Percentiles rank a stretch among this genome's conserved stretches.
These are phyloP conservation scores for Penicillium rolfsii DNA, from an alignment of 2,329 filamentous ascomycete species.

Conservation along the genomic window DNA sequence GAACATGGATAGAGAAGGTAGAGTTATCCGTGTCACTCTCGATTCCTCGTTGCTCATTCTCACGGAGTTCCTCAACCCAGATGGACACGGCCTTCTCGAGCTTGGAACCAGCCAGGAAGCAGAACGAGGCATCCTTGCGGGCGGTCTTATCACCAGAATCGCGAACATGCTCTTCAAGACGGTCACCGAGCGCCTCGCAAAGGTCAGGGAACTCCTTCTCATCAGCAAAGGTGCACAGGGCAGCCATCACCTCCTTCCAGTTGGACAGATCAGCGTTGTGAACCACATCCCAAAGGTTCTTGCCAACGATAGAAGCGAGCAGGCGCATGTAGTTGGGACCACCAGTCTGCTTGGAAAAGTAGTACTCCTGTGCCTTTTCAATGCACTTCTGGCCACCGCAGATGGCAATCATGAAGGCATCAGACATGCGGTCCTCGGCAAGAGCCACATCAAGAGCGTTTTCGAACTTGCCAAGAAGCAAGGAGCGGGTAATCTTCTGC, in stretches of 20 bases:
- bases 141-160: slow-evolving; percentile 58
- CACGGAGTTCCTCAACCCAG: slow-evolving; percentile 87
- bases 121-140: slow-evolving; percentile 92
- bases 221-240: slow-evolving; percentile 92
- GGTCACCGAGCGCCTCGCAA: slow-evolving; percentile 91
- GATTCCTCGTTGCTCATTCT: slow-evolving; percentile 75
- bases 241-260: slow-evolving; percentile 98
- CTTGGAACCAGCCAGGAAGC: slow-evolving; percentile 93
- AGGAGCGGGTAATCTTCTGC: slow-evolving; percentile 79
- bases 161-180: slow-evolving; percentile 71
- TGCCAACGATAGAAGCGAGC: slow-evolving; percentile 86
- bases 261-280: slow-evolving; percentile 90
- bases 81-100: slow-evolving; percentile 95
- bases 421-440: slow-evolving; percentile 85
- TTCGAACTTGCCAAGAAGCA: slow-evolving; percentile 89
- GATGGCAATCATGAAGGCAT: slow-evolving; percentile 97
- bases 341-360: slow-evolving; percentile 79
- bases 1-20: slow-evolving; percentile 88
- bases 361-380: slow-evolving; percentile 89
- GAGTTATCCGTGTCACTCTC: slow-evolving; percentile 72
- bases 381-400: slow-evolving; percentile 92
- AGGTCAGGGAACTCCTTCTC: slow-evolving; percentile 90
- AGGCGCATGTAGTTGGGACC: slow-evolving; percentile 91
- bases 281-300: slow-evolving; percentile 97
- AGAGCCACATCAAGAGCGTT: slow-evolving; percentile 87